Base-by-base conservation (phyloP, 345 rosid genomes). In the Arabis hirsuta region DNA sequence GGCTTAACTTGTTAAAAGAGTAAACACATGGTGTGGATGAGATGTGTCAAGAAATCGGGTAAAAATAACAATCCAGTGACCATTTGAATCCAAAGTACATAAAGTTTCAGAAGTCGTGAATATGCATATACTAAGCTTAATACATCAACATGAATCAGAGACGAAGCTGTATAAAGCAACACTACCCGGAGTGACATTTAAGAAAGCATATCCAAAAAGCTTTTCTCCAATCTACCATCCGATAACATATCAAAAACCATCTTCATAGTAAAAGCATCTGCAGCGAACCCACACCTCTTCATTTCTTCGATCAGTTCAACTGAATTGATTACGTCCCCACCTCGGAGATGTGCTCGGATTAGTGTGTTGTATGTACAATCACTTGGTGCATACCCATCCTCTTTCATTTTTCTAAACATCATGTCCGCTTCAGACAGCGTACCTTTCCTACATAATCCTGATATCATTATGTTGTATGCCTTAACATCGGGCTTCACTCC, bases 401-500 rank as follows among this genome's bases (percentile, higher is more conserved):
- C 69, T 19, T 55, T 65, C 74, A 72, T 73, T 46, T 73, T 66
- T 19, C 20, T 73, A 39, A 62, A 58, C 70, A 73, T 1, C 5
- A 2, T 1, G 2, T 61, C 16, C 1, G 65, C 52, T 5, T 61
- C 52, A 43, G 65, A 43, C 24, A 61, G 46, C 2, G 52, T 43
- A 22, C 52, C 65, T 61, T 61, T 6, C 13, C 53, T 55, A 56
- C 77, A 76, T 7, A 76, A 9, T 44, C 80, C 80, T 1, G 3
- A 6, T 4, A 80, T 76, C 67, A 80, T 50, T 27, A 39, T 27
- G 10, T 6, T 61, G 36, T 62, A 73, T 16, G 65, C 53, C 0
- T 12, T 27, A 3, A 63, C 72, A 14, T 62, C 41, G 3, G 70
- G 81, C 7, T 66, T 44, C 57, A 80, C 42, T 50, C 77, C 80